phyloP scores from a whole-genome alignment of 768 basidiomycete species.

The Hericium alpestre region DNA sequence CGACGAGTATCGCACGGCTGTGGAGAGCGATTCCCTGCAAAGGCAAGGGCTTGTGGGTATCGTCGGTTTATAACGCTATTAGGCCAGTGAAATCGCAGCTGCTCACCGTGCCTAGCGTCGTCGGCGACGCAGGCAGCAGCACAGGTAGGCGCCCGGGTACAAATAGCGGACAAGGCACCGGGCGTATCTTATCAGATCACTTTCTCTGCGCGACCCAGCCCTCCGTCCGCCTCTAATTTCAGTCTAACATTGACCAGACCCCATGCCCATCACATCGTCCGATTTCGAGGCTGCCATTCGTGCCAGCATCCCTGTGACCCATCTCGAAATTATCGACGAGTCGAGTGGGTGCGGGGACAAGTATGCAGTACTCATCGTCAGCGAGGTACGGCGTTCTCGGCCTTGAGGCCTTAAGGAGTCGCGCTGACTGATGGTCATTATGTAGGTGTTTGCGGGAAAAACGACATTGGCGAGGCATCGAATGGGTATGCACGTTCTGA shows the following conservation, averaged over 20 bases:
- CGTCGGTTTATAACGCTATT: too few species aligned
- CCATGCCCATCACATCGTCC: conserved; percentile 50
- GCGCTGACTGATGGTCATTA: background rate
- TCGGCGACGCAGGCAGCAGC: too few species aligned
- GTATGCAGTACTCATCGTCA: conserved; percentile 67
- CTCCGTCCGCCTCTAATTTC: background rate
- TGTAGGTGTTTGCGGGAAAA: conserved; percentile 68
- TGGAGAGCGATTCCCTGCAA: too few species aligned
- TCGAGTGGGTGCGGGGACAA: conserved; percentile 77
- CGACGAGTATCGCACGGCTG: too few species aligned
- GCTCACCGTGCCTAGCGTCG: too few species aligned
- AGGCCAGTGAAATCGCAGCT: too few species aligned
- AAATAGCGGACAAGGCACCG: background rate
- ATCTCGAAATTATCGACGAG: conserved; percentile 66
- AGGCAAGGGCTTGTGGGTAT: too few species aligned
- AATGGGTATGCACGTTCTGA: conserved; percentile 36
- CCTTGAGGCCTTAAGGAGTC: too few species aligned
- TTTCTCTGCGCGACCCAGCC: background rate
- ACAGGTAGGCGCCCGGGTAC: too few species aligned
- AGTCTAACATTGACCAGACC: background rate
- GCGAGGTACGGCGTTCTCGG: conserved; percentile 40
- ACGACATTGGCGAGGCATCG: conserved; percentile 69
- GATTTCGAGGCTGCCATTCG: conserved; percentile 57
- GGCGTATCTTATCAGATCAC: conserved; percentile 1
- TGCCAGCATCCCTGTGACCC: conserved; percentile 47